Evolutionary conservation across 169 alveolate species (phyloP).

Genomic region (Hammondia hammondi): DNA sequence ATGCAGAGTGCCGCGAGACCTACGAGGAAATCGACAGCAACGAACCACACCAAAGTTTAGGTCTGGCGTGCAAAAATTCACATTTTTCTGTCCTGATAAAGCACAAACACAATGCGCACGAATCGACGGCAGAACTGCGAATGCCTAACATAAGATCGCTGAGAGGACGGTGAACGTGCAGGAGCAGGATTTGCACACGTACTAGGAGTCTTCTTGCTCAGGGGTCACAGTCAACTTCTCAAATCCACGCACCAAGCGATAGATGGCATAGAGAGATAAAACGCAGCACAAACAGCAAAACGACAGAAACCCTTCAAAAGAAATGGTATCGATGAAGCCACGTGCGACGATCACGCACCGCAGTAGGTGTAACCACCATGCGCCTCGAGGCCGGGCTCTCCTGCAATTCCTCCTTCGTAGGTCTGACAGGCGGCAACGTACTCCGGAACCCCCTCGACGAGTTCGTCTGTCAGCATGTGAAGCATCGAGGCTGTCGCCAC

Average conservation of each 20-base stretch:
- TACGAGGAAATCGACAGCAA: background rate
- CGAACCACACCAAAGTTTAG: background rate
- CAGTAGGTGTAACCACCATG: constrained; percentile 96
- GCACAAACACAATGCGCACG: background rate
- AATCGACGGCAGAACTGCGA: background rate
- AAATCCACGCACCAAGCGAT: no score
- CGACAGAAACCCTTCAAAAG: background rate
- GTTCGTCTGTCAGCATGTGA: constrained; percentile 85
- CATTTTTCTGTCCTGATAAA: background rate
- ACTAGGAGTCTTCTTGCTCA: no score
- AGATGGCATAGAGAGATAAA: background rate
- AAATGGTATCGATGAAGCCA: no score
- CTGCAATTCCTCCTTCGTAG: constrained; percentile 94
- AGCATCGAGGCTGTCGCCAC: constrained; percentile 87
- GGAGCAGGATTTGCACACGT: no score
- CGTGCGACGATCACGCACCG: constrained; percentile 70
- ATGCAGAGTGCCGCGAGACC: constrained; percentile 61
- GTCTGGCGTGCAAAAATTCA: background rate
- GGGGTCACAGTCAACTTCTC: background rate
- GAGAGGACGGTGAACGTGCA: no score
- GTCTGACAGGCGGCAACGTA: constrained; percentile 83
- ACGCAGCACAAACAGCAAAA: background rate
- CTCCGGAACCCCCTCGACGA: constrained; percentile 69
- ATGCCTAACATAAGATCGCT: no score
- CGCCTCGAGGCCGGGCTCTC: constrained; percentile 92